Evolutionary conservation across 345 rosid genomes (phyloP).

Genomic region (Camelina hispida): DNA sequence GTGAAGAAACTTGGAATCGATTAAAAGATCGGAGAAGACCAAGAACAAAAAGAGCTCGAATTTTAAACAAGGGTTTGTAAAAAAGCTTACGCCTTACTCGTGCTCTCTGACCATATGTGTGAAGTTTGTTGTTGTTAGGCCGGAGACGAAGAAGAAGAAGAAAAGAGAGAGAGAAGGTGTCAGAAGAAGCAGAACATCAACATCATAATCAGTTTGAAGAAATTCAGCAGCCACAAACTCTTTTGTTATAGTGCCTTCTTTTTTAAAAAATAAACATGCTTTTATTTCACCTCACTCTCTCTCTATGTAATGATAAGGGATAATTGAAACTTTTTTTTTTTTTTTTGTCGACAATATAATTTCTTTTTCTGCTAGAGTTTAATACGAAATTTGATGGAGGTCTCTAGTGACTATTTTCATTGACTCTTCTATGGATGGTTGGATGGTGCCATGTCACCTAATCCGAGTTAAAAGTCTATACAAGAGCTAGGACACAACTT

Average conservation of each 20-base stretch:
- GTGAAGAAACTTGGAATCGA: constrained; percentile 25
- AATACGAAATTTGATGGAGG: background rate
- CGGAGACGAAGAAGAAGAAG: constrained; percentile 28
- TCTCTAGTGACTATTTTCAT: background rate
- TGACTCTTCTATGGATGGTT: constrained; percentile 25
- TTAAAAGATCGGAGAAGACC: constrained; percentile 9
- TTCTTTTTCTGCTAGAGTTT: no score
- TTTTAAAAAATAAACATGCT: constrained; percentile 1
- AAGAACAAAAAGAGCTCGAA: constrained; percentile 31
- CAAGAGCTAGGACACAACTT: background rate
- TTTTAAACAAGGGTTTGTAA: constrained; percentile 18
- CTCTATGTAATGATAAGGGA: no score
- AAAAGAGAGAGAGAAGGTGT: constrained; percentile 21
- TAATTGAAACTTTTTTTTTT: background rate
- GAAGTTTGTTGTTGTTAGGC: background rate
- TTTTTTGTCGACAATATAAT: background rate
- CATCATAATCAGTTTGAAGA: constrained; percentile 20
- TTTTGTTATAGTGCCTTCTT: constrained; percentile 24
- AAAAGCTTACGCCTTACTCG: constrained; percentile 16
- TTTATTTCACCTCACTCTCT: constrained; percentile 9
- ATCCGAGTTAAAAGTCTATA: background rate
- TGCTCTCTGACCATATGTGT: constrained; percentile 29
- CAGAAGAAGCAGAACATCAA: constrained; percentile 30
- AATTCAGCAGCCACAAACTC: constrained; percentile 39
- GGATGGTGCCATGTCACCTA: constrained; percentile 10